These are phyloP conservation scores for Pseudisothecium myosuroides DNA, from an alignment of 225 moss, liverwort and hornwort genomes.

Conservation along the genomic window DNA sequence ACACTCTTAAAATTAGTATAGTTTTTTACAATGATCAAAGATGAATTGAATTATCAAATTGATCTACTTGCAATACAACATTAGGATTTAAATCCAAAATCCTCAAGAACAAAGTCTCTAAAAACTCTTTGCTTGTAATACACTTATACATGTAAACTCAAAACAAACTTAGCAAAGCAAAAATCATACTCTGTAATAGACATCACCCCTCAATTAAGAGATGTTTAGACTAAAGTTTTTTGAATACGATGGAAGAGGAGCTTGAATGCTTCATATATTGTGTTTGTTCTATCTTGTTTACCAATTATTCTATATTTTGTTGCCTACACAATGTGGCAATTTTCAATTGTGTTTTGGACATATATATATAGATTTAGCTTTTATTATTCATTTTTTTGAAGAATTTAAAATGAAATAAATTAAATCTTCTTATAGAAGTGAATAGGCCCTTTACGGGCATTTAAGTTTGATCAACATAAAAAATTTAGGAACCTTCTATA, in stretches of 20 bases:
- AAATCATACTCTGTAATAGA: background rate
- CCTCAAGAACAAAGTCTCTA: background rate
- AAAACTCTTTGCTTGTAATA: background rate
- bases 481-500: background rate
- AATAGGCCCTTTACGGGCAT: background rate
- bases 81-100: background rate
- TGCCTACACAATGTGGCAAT: background rate
- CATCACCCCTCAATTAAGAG: background rate
- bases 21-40: too few species aligned
- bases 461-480: background rate
- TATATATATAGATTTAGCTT: background rate
- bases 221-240: background rate
- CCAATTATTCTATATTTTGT: background rate
- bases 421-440: background rate
- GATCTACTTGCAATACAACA: too few species aligned
- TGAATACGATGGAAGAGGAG: background rate
- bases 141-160: background rate
- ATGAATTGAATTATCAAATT: too few species aligned
- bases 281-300: background rate
- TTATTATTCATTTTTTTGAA: background rate
- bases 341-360: background rate
- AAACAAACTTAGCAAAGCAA: background rate
- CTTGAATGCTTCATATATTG: background rate
- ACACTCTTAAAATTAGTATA: too few species aligned
- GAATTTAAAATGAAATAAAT: background rate